phyloP scores from a whole-genome alignment of 345 rosid genomes.

The Linum tenue region DNA sequence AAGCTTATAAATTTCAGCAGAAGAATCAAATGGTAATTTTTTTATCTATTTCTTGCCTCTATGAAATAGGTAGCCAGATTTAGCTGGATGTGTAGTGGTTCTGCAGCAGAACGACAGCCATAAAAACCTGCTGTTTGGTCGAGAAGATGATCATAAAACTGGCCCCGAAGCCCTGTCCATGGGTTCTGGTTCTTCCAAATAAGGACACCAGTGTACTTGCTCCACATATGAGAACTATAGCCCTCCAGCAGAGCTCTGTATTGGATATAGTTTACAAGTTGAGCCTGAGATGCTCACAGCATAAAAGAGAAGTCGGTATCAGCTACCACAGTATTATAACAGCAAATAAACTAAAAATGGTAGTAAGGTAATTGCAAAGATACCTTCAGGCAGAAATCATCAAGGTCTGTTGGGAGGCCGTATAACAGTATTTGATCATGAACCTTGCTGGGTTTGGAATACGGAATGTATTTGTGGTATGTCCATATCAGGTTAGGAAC shows the following conservation, averaged over 20 bases:
- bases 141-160: constrained; percentile 87
- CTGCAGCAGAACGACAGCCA: constrained; percentile 89
- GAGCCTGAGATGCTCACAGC: constrained; percentile 47
- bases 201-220: constrained; percentile 88
- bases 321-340: not conserved
- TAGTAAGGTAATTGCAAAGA: constrained; percentile 5
- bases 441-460: constrained; percentile 76
- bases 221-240: constrained; percentile 94
- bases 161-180: constrained; percentile 98
- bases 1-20: not conserved
- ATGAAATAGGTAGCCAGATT: constrained; percentile 65
- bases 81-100: constrained; percentile 84
- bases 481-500: constrained; percentile 84
- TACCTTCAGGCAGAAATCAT: constrained; percentile 98
- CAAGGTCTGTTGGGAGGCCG: constrained; percentile 61
- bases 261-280: constrained; percentile 82
- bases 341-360: constrained; percentile 2
- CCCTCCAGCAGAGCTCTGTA: constrained; percentile 94
- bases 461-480: constrained; percentile 91
- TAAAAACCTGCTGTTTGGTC: constrained; percentile 95
- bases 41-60: constrained; percentile 44
- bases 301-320: constrained; percentile 11
- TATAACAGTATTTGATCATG: constrained; percentile 76
- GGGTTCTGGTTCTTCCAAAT: constrained; percentile 99
- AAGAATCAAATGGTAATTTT: not conserved